Evolutionary conservation across 495 filamentous ascomycete species (phyloP).

Genomic region (Aspergillus steynii): DNA sequence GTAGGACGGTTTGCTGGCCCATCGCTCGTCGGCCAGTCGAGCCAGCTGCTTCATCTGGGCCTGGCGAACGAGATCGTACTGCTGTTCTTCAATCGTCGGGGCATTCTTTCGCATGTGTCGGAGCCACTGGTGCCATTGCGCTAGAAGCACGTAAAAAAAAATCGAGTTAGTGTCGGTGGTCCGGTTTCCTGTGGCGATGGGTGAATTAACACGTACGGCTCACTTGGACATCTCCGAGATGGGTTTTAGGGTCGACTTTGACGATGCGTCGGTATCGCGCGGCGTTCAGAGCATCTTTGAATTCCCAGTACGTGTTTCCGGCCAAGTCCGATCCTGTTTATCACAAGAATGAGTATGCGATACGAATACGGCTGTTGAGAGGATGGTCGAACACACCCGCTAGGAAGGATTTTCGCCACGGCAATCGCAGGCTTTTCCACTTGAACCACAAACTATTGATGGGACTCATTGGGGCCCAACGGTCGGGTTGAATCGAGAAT

Average conservation of each 20-base stretch:
- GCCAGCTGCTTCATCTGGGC: conserved; percentile 71
- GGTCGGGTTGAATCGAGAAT: conserved; percentile 6
- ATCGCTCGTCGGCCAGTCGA: conserved; percentile 77
- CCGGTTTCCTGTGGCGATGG: background rate
- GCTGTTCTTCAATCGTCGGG: conserved; percentile 75
- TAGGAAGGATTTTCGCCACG: conserved; percentile 83
- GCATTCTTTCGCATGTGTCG: conserved; percentile 72
- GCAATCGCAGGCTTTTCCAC: conserved; percentile 82
- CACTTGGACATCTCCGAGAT: conserved; percentile 68
- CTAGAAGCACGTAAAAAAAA: conserved; percentile 36
- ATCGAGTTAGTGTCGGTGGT: conserved; percentile 14
- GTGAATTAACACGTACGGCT: conserved; percentile 42
- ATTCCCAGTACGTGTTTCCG: conserved; percentile 96
- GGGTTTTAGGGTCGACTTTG: conserved; percentile 57
- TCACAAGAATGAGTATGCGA: conserved; percentile 25
- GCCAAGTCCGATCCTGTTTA: conserved; percentile 73
- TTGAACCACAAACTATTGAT: conserved; percentile 69
- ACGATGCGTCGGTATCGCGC: conserved; percentile 64
- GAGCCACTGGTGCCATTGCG: conserved; percentile 97
- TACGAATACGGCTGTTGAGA: conserved; percentile 15
- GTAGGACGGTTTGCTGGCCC: conserved; percentile 72
- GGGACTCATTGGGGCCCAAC: conserved; percentile 29
- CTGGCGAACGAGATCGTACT: conserved; percentile 65
- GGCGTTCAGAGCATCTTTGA: conserved; percentile 65
- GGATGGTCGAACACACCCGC: conserved; percentile 57